Evolutionary conservation across 2,329 filamentous ascomycete genomes (phyloP).

Genomic region (Talaromyces sp.): DNA sequence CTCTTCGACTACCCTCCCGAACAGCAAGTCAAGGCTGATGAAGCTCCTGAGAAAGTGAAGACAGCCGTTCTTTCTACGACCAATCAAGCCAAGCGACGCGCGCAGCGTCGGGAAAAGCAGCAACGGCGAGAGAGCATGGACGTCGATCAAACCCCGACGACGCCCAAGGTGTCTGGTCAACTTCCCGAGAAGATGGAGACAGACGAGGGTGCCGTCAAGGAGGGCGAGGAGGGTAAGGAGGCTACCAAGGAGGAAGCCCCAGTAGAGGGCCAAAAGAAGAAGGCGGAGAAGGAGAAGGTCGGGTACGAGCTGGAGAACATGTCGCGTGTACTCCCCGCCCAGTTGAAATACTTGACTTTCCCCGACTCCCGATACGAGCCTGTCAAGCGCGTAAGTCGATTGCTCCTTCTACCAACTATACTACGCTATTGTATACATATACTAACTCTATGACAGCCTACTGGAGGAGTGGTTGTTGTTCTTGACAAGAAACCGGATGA

Average conservation of each 20-base stretch:
- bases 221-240: conserved; percentile 55
- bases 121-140: conserved; percentile 93
- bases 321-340: conserved; percentile 84
- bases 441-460: conserved; percentile 61
- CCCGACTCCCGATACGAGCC: conserved; percentile 85
- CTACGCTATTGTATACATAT: conserved; percentile 52
- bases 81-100: conserved; percentile 90
- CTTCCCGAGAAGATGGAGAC: conserved; percentile 81
- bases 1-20: conserved; percentile 98
- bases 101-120: conserved; percentile 88
- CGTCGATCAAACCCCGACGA: conserved; percentile 72
- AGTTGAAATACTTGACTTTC: conserved; percentile 95
- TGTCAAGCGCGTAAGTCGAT: conserved; percentile 69
- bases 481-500: conserved; percentile 76
- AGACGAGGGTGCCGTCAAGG: conserved; percentile 52
- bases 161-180: conserved; percentile 59
- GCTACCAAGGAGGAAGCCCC: conserved; percentile 49
- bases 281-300: conserved; percentile 90
- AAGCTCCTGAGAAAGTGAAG: conserved; percentile 87
- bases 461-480: conserved; percentile 87
- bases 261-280: conserved; percentile 68
- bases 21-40: conserved; percentile 89
- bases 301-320: conserved; percentile 97
- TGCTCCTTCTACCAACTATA: conserved; percentile 1
- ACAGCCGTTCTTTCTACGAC: conserved; percentile 95